A percentile compares a stretch with the other conserved stretches of the same genome.
Conservation (phyloP, 441 rosid species). For the Jatropha multifida region DNA sequence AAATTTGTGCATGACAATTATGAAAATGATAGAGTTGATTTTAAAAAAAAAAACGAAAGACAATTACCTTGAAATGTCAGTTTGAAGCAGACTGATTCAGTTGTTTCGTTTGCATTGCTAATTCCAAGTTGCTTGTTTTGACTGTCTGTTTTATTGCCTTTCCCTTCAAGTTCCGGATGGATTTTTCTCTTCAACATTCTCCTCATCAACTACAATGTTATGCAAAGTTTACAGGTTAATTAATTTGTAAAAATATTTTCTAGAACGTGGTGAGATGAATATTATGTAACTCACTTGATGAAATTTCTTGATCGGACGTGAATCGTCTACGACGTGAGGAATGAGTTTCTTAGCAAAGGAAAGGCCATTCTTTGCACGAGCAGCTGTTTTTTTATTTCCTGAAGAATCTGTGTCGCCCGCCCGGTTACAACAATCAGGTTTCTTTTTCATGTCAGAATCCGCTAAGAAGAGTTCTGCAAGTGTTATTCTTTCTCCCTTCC, state of each 20-base stretch:
- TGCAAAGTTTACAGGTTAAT: neutral
- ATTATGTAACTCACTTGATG: constrained; percentile 41
- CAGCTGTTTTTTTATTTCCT: constrained; percentile 25
- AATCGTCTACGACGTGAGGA: constrained; percentile 53
- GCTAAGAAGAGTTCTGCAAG: constrained; percentile 79
- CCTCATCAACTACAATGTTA: constrained; percentile 57
- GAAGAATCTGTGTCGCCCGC: constrained; percentile 12
- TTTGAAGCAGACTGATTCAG: constrained; percentile 50
- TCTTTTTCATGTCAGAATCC: constrained; percentile 45
- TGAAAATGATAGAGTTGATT: too few relatives aligned
- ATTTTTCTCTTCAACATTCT: constrained; percentile 86
- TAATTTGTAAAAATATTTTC: too few relatives aligned
- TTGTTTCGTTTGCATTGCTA: constrained; percentile 23
- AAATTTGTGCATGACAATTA: too few relatives aligned
- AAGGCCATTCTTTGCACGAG: constrained; percentile 33
- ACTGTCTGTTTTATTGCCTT: constrained; percentile 29
- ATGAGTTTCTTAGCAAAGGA: constrained; percentile 59
- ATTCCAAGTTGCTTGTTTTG: constrained; percentile 26
- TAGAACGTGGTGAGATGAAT: neutral
- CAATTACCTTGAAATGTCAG: constrained; percentile 40
- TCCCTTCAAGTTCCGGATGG: constrained; percentile 72
- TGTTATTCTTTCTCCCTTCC: constrained; percentile 58
- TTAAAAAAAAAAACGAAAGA: too few relatives aligned
- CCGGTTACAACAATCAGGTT: constrained; percentile 22
- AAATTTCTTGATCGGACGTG: constrained; percentile 67